These are phyloP conservation scores for Leucosporidium yakuticum DNA, from an alignment of 768 basidiomycete species.

Conservation along the genomic window DNA sequence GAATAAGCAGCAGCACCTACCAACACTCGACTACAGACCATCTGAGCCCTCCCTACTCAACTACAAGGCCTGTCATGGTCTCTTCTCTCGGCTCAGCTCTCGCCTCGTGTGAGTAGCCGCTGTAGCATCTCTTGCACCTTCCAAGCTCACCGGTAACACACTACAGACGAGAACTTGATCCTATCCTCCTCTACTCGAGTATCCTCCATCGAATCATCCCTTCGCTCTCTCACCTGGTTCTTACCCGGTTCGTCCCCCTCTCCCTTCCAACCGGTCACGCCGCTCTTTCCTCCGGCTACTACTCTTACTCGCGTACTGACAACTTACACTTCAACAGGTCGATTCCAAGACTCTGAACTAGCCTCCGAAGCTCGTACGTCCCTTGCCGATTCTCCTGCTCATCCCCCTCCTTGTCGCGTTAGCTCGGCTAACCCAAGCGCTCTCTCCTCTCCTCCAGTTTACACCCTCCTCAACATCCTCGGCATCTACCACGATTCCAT, in stretches of 20 bases:
- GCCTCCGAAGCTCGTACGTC: slow-evolving; percentile 88
- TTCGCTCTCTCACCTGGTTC: slow-evolving; percentile 90
- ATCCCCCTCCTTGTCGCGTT: neutral
- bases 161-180: slow-evolving; percentile 49
- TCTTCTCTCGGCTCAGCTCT: neutral
- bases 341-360: slow-evolving; percentile 95
- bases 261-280: too few species aligned
- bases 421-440: neutral
- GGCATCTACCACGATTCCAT: slow-evolving; percentile 94
- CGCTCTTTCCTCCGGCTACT: too few species aligned
- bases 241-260: slow-evolving; percentile 51
- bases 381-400: slow-evolving; percentile 21
- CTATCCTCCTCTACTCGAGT: slow-evolving; percentile 79
- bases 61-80: too few species aligned
- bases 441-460: slow-evolving; percentile 53
- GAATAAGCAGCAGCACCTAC: too few species aligned
- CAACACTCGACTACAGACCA: too few species aligned
- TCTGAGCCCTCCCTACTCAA: too few species aligned
- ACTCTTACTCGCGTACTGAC: neutral
- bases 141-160: neutral
- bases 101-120: neutral
- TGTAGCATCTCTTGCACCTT: too few species aligned
- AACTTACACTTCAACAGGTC: slow-evolving; percentile 47
- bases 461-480: slow-evolving; percentile 74
- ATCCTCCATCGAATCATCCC: slow-evolving; percentile 75